Base-by-base conservation (phyloP, 176 grass and related monocot species). In the Bromus sterilis region DNA sequence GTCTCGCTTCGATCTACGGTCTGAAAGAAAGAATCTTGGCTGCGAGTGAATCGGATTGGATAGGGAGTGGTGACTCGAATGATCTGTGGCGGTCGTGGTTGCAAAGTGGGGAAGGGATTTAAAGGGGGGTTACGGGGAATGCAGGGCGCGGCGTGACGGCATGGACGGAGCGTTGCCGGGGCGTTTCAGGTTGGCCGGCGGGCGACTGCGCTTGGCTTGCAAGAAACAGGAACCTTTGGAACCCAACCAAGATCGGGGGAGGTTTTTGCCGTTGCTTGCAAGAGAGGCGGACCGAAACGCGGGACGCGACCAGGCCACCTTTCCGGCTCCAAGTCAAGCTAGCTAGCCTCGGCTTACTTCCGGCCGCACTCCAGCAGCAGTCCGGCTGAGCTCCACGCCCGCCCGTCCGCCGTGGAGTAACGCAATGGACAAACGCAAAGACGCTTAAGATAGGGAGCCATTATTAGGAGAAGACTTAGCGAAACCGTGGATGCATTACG, bases 171-270 rank as follows among this genome's bases (percentile, higher is more conserved):
- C 78, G n/a, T 6, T 72, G 77, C 30, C 44, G 16, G n/a, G 14
- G 55, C 57, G 25, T 72, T 71, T 12, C 18, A 2, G 48, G 48
- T 18, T 31, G 66, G 79, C 30, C 46, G 73, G 34, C 24, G 56
- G 37, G 73, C 87, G 11, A 25, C 3, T 49, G 70, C 42, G 16
- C 58, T 85, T 90, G 74, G 41, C 91, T 90, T 87, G 82, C 88
- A 83, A 90, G 87, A n/a, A 76, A 87, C 68, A 80, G 29, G 75
- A 85, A 85, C 58, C 33, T 18, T 1, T 60, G 68, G 18, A 31
- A 37, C 21, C 24, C 49, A 82, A 67, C 16, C 67, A 41, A 5
- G n/a, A 48, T 48, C 41, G 13, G 13, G 14, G 59, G 6, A 16
- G 59, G 31, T 31, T 34, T 36, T 36, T 0, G 9, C 42, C 26